A percentile compares a stretch with the other conserved stretches of the same genome.
phyloP scores from a whole-genome alignment of 2,329 filamentous ascomycete genomes.

The Nannizziopsis arthrosporioides region DNA sequence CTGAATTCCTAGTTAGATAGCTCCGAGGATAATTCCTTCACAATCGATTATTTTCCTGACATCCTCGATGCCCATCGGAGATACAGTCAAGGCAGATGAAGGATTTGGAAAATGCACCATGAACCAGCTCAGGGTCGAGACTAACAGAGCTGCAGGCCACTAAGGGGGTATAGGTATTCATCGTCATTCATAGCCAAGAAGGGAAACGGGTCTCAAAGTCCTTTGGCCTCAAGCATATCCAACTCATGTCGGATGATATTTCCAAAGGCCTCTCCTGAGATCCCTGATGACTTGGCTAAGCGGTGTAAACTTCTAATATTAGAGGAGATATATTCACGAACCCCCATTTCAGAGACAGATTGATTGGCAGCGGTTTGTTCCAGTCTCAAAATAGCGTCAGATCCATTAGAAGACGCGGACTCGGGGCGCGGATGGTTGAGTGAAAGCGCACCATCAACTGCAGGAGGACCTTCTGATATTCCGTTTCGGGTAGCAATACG shows the following conservation, averaged over 20 bases:
- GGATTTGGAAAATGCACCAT: no score
- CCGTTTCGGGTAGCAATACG: constrained; percentile 6
- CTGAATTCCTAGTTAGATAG: no score
- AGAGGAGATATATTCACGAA: constrained; percentile 52
- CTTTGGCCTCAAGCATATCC: constrained; percentile 44
- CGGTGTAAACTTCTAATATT: constrained; percentile 54
- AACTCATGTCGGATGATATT: constrained; percentile 48
- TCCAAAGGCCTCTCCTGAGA: constrained; percentile 49
- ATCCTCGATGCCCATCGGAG: no score
- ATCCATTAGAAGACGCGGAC: constrained; percentile 32
- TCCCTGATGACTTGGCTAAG: constrained; percentile 47
- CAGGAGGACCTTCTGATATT: not conserved
- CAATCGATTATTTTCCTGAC: no score
- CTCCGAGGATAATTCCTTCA: no score
- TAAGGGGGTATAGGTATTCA: no score
- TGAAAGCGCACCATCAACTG: not conserved
- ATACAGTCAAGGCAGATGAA: no score
- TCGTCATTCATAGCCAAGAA: no score
- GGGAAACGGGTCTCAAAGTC: constrained; percentile 33
- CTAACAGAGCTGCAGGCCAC: no score
- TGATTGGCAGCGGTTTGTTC: constrained; percentile 43
- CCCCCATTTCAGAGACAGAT: constrained; percentile 47
- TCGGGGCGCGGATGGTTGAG: constrained; percentile 36
- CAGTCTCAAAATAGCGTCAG: constrained; percentile 42
- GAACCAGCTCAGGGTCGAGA: no score